Percentiles rank a stretch among this genome's conserved stretches.
These are phyloP conservation scores for Pulicaria dysenterica DNA, from an alignment of 129 eudicot genomes.

Conservation along the genomic window DNA sequence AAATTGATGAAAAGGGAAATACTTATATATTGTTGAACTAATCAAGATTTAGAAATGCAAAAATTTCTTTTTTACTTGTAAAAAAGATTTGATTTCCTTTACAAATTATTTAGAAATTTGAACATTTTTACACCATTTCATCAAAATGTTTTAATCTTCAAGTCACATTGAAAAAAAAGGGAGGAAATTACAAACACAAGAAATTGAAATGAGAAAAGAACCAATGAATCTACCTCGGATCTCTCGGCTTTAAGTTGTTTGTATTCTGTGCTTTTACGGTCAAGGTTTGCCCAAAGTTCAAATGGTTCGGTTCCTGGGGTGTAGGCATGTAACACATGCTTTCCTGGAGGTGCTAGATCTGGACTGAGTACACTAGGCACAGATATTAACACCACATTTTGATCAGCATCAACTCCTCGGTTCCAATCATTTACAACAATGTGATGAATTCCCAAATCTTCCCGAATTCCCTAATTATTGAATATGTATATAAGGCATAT, in stretches of 20 bases:
- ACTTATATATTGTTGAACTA: too few relatives aligned
- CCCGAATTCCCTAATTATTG: conserved; percentile 57
- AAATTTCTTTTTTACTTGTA: too few relatives aligned
- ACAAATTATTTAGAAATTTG: not conserved
- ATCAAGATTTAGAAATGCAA: too few relatives aligned
- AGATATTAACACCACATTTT: conserved; percentile 92
- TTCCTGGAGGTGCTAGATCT: conserved; percentile 88
- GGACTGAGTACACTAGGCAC: conserved; percentile 88
- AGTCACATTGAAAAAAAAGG: not conserved
- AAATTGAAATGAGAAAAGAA: conserved; percentile 4
- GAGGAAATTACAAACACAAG: not conserved
- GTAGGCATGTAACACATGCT: conserved; percentile 91
- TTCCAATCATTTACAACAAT: conserved; percentile 96
- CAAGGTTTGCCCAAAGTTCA: conserved; percentile 87
- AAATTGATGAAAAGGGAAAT: too few relatives aligned
- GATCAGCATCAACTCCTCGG: conserved; percentile 98
- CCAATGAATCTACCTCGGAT: conserved; percentile 62
- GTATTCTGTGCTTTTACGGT: conserved; percentile 73
- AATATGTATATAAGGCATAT: not conserved
- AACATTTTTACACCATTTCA: conserved; percentile 2
- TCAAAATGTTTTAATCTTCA: not conserved
- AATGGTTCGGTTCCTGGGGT: conserved; percentile 95
- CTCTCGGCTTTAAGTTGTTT: conserved; percentile 82
- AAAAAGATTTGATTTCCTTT: too few relatives aligned
- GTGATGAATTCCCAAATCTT: conserved; percentile 93